Evolutionary conservation across 257 asterid species (phyloP), one percentile per base, ranked within the genome.

Genomic region (Thymus mandschuricus): DNA sequence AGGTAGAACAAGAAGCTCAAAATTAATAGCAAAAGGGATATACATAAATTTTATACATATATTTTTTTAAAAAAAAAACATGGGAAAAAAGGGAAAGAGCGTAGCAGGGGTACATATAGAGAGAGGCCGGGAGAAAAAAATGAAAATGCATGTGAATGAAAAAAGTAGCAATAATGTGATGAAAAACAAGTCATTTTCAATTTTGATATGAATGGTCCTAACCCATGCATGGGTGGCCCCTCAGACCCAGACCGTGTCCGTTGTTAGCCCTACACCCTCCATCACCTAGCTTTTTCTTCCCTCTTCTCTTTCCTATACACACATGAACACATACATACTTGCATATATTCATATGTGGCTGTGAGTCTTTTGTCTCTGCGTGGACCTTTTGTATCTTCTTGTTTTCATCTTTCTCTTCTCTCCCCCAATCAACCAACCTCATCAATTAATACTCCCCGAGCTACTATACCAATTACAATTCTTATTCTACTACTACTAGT

Each of bases 201-300:
- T 21, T 21, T 21, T 21, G 21, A 21, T 21, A 21, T 21, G 21
- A 29, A 81, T 85, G 89, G 93, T 82, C 91, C 96, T 87, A 77
- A 79, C 52, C 68, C 75, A 64, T 65, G 33, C 65, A 70, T 74
- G 86, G 78, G 21, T 21, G 21, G 62, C 81, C 81, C 77, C 74
- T 69, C 68, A 2, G 12, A 59, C 79, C 79, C 75, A 72, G 78
- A 50, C 79, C 66, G 63, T 86, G 96, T 89, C 88, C 78, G 86
- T 80, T 68, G 86, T 86, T 86, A 84, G 77, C 88, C 92, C 92
- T 80, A 86, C 96, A 85, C 5, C 68, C 79, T 86, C 69, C 78
- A 70, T 71, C 83, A 84, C 77, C 71, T 28, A 21, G 21, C 21
- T 21, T 21, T 21, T 70, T 57, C 55, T 51, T 10, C 8, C 51